These are phyloP conservation scores for Colletotrichum shisoi DNA, from an alignment of 2,329 filamentous ascomycete genomes.

Conservation along the genomic window DNA sequence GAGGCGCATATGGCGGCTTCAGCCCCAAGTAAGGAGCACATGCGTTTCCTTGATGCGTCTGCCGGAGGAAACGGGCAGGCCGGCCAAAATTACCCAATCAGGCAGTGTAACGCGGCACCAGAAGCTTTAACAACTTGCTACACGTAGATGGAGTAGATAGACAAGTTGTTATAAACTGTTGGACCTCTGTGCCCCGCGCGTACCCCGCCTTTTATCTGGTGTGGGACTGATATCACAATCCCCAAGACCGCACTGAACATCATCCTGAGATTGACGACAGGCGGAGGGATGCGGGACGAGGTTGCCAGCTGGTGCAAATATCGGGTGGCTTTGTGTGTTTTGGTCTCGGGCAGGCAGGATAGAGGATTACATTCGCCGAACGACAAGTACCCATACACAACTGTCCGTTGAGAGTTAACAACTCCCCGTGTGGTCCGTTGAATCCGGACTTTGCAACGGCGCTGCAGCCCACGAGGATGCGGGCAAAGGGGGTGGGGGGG, in stretches of 20 bases:
- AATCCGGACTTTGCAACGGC: constrained; percentile 19
- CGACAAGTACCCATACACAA: background rate
- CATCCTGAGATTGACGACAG: constrained; percentile 8
- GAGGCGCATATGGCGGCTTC: background rate
- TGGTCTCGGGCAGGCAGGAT: background rate
- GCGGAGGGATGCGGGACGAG: background rate
- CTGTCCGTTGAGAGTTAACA: background rate
- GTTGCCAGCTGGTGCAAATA: background rate
- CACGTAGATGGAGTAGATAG: no score
- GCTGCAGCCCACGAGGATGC: background rate
- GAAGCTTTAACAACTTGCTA: background rate
- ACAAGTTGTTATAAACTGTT: constrained; percentile 5
- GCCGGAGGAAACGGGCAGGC: background rate
- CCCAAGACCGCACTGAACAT: constrained; percentile 19
- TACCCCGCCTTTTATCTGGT: constrained; percentile 32
- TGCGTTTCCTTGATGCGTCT: background rate
- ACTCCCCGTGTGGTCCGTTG: constrained; percentile 5
- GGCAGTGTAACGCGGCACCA: constrained; percentile 19
- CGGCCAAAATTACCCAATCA: constrained; percentile 20
- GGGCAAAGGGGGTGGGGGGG: background rate
- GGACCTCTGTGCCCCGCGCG: constrained; percentile 29
- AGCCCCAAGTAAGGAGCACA: background rate
- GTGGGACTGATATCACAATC: constrained; percentile 15
- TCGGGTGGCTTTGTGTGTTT: background rate
- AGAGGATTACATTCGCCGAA: no score